Base-by-base conservation (phyloP, 352 stramenopile genomes). In the Phytophthora litchii region DNA sequence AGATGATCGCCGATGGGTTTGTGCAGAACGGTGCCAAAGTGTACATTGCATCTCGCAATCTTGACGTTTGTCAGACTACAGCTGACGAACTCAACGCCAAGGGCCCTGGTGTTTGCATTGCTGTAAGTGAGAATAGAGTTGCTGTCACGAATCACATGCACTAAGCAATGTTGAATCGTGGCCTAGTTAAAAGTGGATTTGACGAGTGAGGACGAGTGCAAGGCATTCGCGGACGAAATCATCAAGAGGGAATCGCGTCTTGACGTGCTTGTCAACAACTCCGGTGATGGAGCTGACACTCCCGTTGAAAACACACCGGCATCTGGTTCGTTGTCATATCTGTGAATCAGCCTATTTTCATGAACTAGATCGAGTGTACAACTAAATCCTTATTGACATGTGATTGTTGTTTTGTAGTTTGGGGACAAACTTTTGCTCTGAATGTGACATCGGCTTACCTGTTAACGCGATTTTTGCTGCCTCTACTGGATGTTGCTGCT, bases 361-460 rank as follows among this genome's bases (percentile, higher is more conserved):
- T 5, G 23, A 27, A n/a, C n/a, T n/a, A n/a, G n/a, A n/a, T n/a
- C n/a, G n/a, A n/a, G n/a, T n/a, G n/a, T n/a, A n/a, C n/a, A 27
- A 27, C 23, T 27, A 27, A 5, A 27, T 3, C 23, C 23, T 27
- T 23, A 58, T 58, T 79, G n/a, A 56, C 31, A n/a, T n/a, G 25
- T 29, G 29, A 12, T 36, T 55, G 10, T 43, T 27, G 1, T 11
- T 11, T 9, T 49, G 64, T 64, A 91, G 94, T 82, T 38, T 99
- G 92, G 81, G 83, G 97, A 52, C 92, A 95, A 46, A 90, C 98
- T 5, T 75, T 98, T 13, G 80, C 92, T 42, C 48, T 98, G 52
- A 99, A 99, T 70, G 90, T 99, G 53, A 98, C 97, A 70, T 83
- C 89, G 13, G 70, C 96, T 1, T 99, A 98, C 70, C 97, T 98